Evolutionary conservation across 208 protist genomes (phyloP).

Genomic region (Histomonas meleagridis): DNA sequence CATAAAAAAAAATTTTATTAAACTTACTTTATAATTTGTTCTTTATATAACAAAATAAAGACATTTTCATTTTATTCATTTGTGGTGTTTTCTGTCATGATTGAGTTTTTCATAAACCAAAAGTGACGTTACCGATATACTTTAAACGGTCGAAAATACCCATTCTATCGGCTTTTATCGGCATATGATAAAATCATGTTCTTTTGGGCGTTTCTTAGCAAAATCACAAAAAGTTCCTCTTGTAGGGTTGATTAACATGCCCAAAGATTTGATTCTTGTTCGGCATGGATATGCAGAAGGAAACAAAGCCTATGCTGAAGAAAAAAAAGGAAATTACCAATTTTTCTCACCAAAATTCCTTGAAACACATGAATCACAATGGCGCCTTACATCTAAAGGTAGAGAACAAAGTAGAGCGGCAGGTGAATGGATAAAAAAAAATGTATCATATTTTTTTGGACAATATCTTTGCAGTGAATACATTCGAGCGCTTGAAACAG

Average conservation of each 20-base stretch:
- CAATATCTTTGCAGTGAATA: background rate
- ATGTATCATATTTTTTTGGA: background rate
- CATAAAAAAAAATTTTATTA: too few relatives aligned
- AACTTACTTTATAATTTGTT: too few relatives aligned
- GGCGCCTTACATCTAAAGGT: background rate
- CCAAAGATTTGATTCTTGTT: background rate
- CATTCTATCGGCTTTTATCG: too few relatives aligned
- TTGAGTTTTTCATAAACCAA: too few relatives aligned
- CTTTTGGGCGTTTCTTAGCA: too few relatives aligned
- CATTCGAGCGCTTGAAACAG: background rate
- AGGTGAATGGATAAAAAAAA: background rate
- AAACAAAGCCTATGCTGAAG: background rate
- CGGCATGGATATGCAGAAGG: background rate
- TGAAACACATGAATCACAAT: constrained; percentile 33
- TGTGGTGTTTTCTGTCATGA: too few relatives aligned
- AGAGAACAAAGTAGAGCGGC: background rate
- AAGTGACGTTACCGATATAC: too few relatives aligned
- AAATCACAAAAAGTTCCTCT: too few relatives aligned
- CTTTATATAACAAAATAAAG: too few relatives aligned
- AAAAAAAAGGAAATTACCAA: constrained; percentile 31
- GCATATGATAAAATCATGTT: too few relatives aligned
- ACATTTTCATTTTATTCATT: too few relatives aligned
- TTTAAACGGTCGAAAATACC: too few relatives aligned
- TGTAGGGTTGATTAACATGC: constrained; percentile 16
- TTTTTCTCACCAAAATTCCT: background rate